A percentile compares a stretch with the other conserved stretches of the same genome.
Evolutionary conservation across 257 asterid genomes (phyloP).

Genomic region (Nicotiana noctiflora): DNA sequence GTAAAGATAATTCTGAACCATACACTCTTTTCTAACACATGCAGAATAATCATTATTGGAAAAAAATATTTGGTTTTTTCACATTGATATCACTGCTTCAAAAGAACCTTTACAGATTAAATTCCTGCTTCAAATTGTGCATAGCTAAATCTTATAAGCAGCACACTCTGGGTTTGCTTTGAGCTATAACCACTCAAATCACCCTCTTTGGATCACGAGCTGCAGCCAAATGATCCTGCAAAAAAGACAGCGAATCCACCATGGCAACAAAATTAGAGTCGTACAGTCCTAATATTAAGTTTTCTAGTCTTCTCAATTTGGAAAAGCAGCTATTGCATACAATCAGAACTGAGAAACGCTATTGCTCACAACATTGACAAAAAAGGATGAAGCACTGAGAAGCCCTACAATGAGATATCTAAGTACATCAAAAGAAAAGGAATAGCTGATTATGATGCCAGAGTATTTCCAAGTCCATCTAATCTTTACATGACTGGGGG

Average conservation of each 20-base stretch:
- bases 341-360: not conserved
- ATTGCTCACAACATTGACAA: not conserved
- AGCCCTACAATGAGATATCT: not conserved
- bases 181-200: slow-evolving; percentile 24
- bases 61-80: not conserved
- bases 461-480: not conserved
- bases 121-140: not conserved
- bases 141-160: not conserved
- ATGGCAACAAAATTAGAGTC: not conserved
- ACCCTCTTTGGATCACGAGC: slow-evolving; percentile 80
- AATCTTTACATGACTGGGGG: not conserved
- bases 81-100: slow-evolving; percentile 10
- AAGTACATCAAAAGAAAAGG: not conserved
- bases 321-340: not conserved
- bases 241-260: slow-evolving; percentile 8
- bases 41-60: not conserved
- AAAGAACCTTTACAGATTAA: slow-evolving; percentile 1
- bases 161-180: not conserved
- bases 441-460: not conserved
- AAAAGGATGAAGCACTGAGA: not conserved
- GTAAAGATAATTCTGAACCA: not conserved
- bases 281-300: not conserved
- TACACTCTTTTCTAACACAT: not conserved
- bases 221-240: slow-evolving; percentile 92
- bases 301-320: not conserved